These are phyloP conservation scores for Hypoxylon lenormandii DNA, from an alignment of 495 filamentous ascomycete species.

Conservation along the genomic window DNA sequence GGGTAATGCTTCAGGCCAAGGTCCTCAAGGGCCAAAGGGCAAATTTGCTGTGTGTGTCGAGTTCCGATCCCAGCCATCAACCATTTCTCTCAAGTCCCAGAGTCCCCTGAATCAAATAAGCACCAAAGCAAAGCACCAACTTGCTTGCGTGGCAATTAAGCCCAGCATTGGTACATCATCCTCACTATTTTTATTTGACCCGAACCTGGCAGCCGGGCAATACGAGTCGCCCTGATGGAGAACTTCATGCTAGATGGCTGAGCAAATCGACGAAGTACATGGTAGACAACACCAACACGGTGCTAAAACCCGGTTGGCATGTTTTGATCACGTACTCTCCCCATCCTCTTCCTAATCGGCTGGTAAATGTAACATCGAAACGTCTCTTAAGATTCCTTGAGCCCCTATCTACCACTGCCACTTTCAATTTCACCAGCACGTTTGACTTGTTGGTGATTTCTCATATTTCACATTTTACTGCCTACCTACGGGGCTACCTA, in stretches of 20 bases:
- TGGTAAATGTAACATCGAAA: not conserved
- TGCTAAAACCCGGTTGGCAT: no score
- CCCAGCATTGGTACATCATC: constrained; percentile 8
- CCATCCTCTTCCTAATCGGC: no score
- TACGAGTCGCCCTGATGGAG: constrained; percentile 28
- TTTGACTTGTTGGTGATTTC: not conserved
- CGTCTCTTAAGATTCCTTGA: not conserved
- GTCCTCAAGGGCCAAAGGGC: no score
- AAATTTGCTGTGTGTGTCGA: constrained; percentile 5
- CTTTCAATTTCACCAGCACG: not conserved
- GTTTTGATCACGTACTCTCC: not conserved
- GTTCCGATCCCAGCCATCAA: constrained; percentile 1
- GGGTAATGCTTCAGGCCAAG: not conserved
- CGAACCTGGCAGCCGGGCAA: constrained; percentile 6
- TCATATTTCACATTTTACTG: not conserved
- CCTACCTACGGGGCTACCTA: not conserved
- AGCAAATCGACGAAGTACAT: not conserved
- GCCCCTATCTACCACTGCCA: not conserved
- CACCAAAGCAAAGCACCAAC: constrained; percentile 15
- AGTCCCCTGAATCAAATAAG: constrained; percentile 7
- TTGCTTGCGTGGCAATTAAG: constrained; percentile 30
- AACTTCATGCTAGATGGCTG: constrained; percentile 11
- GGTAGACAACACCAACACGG: not conserved
- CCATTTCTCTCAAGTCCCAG: no score
- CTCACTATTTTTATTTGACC: constrained; percentile 9